These are phyloP conservation scores for Reutealis trisperma DNA, from an alignment of 345 rosid genomes.

Conservation along the genomic window DNA sequence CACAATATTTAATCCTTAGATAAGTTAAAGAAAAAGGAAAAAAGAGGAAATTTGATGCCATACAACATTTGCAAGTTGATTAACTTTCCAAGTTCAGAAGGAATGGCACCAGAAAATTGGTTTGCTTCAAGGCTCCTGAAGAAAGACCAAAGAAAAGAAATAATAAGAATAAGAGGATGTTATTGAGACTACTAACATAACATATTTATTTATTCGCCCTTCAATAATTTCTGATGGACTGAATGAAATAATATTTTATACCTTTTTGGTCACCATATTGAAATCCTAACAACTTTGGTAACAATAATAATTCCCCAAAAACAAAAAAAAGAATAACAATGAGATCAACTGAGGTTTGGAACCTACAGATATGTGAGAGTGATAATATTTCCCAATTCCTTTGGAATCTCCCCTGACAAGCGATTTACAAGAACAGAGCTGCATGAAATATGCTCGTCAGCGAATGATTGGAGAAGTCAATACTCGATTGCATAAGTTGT, in stretches of 20 bases:
- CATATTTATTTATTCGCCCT: not conserved
- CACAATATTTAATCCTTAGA: not conserved
- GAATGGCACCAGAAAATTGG: slow-evolving; percentile 54
- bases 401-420: slow-evolving; percentile 57
- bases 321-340: not conserved
- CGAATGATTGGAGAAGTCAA: not conserved
- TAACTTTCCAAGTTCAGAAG: slow-evolving; percentile 55
- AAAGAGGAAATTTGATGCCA: slow-evolving; percentile 20
- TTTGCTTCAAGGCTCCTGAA: slow-evolving; percentile 66
- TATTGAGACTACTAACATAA: slow-evolving; percentile 12
- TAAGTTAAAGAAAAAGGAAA: not conserved
- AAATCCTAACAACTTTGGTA: not conserved
- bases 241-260: not conserved
- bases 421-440: slow-evolving; percentile 57
- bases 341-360: slow-evolving; percentile 4
- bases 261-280: not conserved
- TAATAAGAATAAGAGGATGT: not conserved
- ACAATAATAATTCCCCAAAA: not conserved
- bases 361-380: slow-evolving; percentile 56
- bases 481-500: slow-evolving; percentile 1
- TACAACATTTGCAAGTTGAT: slow-evolving; percentile 52
- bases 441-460: slow-evolving; percentile 16
- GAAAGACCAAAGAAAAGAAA: not conserved
- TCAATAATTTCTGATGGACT: not conserved
- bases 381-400: slow-evolving; percentile 45